These are phyloP conservation scores for Neocucurbitaria cava DNA, from an alignment of 2,329 filamentous ascomycete species.

Conservation along the genomic window DNA sequence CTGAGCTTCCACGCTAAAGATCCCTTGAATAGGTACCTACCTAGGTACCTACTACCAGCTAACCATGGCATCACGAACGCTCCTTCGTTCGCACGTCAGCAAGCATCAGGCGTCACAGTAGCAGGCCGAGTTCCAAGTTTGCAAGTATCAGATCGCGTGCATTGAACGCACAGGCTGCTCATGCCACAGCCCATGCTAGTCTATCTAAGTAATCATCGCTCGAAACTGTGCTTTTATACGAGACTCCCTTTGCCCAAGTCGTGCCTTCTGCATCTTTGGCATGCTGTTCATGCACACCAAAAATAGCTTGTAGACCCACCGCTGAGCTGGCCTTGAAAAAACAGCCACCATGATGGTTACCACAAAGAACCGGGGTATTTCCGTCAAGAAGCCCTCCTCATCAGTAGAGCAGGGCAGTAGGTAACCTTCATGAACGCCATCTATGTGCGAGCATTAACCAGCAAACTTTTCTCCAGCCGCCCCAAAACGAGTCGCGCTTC, in stretches of 20 bases:
- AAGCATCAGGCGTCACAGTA: neutral
- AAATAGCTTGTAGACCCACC: slow-evolving; percentile 29
- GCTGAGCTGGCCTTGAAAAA: slow-evolving; percentile 30
- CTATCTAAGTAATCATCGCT: slow-evolving; percentile 45
- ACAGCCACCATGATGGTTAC: slow-evolving; percentile 35
- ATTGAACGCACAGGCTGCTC: slow-evolving; percentile 31
- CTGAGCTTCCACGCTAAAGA: slow-evolving; percentile 10
- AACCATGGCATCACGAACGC: neutral
- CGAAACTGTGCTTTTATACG: slow-evolving; percentile 46
- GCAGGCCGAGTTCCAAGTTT: neutral
- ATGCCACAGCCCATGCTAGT: slow-evolving; percentile 32
- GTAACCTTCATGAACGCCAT: slow-evolving; percentile 48
- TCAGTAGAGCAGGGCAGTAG: slow-evolving; percentile 28
- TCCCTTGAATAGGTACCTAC: slow-evolving; percentile 8
- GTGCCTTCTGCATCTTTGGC: slow-evolving; percentile 29
- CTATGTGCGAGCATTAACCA: slow-evolving; percentile 46
- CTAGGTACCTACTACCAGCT: slow-evolving; percentile 1
- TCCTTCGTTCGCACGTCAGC: too few relatives aligned
- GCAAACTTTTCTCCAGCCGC: slow-evolving; percentile 44
- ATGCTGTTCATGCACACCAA: slow-evolving; percentile 39
- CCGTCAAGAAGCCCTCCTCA: slow-evolving; percentile 39
- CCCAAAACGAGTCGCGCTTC: slow-evolving; percentile 33
- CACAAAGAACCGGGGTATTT: slow-evolving; percentile 43
- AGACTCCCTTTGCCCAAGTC: slow-evolving; percentile 48
- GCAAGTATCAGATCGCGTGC: slow-evolving; percentile 31